phyloP scores from a whole-genome alignment of 495 filamentous ascomycete species.

The Massariosphaeria phaeospora region DNA sequence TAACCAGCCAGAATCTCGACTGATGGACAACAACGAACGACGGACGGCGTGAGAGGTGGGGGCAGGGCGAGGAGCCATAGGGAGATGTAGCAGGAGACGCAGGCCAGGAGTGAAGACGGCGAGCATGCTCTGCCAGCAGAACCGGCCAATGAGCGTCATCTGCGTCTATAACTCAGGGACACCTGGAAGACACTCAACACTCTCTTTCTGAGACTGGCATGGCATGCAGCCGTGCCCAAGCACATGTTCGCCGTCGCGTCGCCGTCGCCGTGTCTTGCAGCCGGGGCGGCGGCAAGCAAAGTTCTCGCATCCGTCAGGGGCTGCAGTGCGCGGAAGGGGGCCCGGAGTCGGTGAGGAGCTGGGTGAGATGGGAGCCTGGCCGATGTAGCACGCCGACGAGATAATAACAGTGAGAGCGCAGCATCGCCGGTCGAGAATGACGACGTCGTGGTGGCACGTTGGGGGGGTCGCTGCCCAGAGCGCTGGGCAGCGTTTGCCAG shows the following conservation, averaged over 20 bases:
- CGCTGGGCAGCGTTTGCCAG: too few relatives aligned
- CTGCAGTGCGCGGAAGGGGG: neutral
- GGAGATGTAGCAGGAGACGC: neutral
- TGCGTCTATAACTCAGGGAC: slow-evolving; percentile 1
- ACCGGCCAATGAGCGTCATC: slow-evolving; percentile 6
- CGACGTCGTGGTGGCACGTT: neutral
- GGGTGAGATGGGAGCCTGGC: neutral
- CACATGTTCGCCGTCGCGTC: neutral
- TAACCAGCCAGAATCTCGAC: too few relatives aligned
- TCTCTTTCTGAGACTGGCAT: slow-evolving; percentile 1
- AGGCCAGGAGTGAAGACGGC: neutral
- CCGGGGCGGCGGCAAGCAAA: neutral
- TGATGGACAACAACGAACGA: too few relatives aligned
- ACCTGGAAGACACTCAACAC: neutral
- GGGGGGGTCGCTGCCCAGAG: neutral
- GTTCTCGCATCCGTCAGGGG: neutral
- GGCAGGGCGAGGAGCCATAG: neutral
- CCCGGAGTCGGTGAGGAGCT: neutral
- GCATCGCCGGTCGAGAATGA: neutral
- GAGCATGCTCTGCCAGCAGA: neutral
- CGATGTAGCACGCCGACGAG: neutral
- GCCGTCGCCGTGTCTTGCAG: neutral
- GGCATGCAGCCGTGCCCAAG: slow-evolving; percentile 33
- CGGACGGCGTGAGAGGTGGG: neutral
- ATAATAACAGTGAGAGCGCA: neutral